These are phyloP conservation scores for Phlegmacium glaucopus DNA, from an alignment of 768 basidiomycete species.

Conservation along the genomic window DNA sequence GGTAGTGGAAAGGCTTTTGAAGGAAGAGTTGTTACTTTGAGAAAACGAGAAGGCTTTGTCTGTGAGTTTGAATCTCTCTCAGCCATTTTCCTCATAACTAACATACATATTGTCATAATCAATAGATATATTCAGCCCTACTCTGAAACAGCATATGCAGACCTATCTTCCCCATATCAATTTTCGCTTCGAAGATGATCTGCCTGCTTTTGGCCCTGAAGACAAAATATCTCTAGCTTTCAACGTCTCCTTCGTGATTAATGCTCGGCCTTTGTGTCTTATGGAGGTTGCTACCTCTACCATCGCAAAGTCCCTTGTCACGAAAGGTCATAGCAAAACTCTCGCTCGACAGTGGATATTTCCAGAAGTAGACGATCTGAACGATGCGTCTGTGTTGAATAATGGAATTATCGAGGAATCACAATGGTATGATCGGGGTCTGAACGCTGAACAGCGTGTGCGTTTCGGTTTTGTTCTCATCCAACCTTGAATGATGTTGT, in stretches of 20 bases:
- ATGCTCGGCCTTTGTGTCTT: conserved; percentile 35
- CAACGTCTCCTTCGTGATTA: conserved; percentile 48
- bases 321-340: conserved; percentile 16
- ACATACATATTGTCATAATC: not conserved
- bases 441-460: conserved; percentile 47
- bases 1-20: conserved; percentile 42
- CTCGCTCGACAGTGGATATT: conserved; percentile 44
- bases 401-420: conserved; percentile 23
- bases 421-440: conserved; percentile 42
- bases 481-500: not conserved
- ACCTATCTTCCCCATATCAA: conserved; percentile 26
- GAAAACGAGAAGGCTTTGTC: conserved; percentile 44
- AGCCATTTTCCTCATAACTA: not conserved
- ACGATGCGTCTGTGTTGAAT: conserved; percentile 16
- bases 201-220: conserved; percentile 27
- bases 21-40: conserved; percentile 38
- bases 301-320: conserved; percentile 22
- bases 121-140: conserved; percentile 37
- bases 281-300: conserved; percentile 40
- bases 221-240: conserved; percentile 38
- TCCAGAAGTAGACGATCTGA: conserved; percentile 33
- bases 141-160: conserved; percentile 38
- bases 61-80: conserved; percentile 29
- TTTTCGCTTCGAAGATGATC: conserved; percentile 19
- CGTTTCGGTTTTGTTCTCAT: not conserved